Conservation (phyloP, 176 grass and related monocot species). For the Bonia amplexicaulis region DNA sequence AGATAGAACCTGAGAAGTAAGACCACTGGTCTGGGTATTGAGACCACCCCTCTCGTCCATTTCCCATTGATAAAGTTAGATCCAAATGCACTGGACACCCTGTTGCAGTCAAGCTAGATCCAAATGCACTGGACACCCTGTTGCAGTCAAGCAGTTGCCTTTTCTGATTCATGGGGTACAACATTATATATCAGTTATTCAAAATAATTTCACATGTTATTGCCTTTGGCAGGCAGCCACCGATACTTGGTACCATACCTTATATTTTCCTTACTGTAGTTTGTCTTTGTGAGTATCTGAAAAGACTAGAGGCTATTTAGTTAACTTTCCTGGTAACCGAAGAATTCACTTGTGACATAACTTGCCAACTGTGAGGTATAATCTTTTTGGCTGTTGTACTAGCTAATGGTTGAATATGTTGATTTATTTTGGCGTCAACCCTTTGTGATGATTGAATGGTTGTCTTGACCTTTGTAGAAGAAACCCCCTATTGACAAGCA, state of each 20-base stretch:
- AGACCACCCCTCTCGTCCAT: neutral
- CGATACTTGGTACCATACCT: neutral
- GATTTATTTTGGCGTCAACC: no score
- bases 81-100: neutral
- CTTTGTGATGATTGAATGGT: no score
- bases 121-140: neutral
- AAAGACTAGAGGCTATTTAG: neutral
- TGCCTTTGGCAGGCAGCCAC: neutral
- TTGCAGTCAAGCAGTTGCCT: neutral
- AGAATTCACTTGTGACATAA: no score
- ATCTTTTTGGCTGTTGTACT: no score
- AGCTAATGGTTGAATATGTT: no score
- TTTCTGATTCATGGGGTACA: neutral
- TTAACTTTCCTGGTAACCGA: no score
- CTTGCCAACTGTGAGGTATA: no score
- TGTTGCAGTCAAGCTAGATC: neutral
- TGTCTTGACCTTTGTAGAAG: no score
- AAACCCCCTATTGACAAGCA: no score
- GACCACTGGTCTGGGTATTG: neutral
- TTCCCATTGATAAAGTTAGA: neutral
- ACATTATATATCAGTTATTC: no score
- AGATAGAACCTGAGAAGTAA: no score
- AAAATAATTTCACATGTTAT: no score
- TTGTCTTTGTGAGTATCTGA: neutral
- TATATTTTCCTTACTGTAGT: neutral